A percentile compares a stretch with the other conserved stretches of the same genome.
Conservation (phyloP, 2,329 filamentous ascomycete species). For the Monosporascus sp. region DNA sequence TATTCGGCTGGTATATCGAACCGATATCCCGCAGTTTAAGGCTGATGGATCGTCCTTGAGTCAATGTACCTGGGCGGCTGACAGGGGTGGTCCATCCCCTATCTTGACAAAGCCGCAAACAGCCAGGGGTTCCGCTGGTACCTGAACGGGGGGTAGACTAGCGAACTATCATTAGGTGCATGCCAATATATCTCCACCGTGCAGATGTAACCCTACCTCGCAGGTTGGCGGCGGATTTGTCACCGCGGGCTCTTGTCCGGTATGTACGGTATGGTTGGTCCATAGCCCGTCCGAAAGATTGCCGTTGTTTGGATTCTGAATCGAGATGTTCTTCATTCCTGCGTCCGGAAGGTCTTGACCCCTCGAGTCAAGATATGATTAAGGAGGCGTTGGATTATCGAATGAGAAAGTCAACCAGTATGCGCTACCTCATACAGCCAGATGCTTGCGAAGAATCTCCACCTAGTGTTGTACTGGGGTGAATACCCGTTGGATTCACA, state of each 20-base stretch:
- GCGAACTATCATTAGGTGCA: background rate
- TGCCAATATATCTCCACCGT: background rate
- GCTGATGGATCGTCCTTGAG: background rate
- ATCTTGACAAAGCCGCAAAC: background rate
- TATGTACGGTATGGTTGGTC: background rate
- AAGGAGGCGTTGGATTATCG: background rate
- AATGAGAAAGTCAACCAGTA: background rate
- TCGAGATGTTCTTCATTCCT: too few relatives aligned
- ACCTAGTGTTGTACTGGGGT: background rate
- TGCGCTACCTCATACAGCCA: background rate
- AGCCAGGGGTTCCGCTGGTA: background rate
- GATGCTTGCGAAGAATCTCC: background rate
- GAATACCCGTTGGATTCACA: slow-evolving; percentile 11
- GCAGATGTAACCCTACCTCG: background rate
- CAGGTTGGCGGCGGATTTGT: background rate
- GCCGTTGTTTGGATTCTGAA: background rate
- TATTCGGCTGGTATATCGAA: background rate
- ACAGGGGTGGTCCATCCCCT: background rate
- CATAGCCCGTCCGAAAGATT: background rate
- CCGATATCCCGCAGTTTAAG: background rate
- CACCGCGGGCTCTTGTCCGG: background rate
- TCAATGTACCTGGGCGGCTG: background rate
- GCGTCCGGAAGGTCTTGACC: background rate
- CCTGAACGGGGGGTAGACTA: background rate
- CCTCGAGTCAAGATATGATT: background rate